phyloP scores from a whole-genome alignment of 495 filamentous ascomycete genomes.

The Xylaria bambusicola region DNA sequence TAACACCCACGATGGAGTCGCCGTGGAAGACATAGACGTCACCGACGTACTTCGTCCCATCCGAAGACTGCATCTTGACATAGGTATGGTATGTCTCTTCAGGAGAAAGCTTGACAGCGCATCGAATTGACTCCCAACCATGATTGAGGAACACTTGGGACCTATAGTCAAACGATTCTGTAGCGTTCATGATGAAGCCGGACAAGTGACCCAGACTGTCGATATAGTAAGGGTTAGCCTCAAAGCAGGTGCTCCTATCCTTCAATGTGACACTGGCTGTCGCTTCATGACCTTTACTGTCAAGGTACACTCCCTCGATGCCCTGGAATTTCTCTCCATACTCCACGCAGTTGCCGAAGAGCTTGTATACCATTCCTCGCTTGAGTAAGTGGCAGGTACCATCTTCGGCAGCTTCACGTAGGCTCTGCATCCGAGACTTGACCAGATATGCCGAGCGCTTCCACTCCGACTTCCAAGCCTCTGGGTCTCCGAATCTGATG shows the following conservation, averaged over 20 bases:
- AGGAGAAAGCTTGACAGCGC: constrained; percentile 32
- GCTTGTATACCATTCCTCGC: constrained; percentile 61
- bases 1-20: constrained; percentile 39
- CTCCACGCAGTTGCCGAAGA: constrained; percentile 53
- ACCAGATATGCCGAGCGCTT: too few species aligned
- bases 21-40: constrained; percentile 49
- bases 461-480: background rate
- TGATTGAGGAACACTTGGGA: constrained; percentile 40
- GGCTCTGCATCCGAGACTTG: background rate
- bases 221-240: constrained; percentile 60
- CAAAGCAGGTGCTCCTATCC: constrained; percentile 29
- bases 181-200: constrained; percentile 69
- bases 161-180: constrained; percentile 52
- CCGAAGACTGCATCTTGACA: constrained; percentile 42
- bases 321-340: constrained; percentile 61
- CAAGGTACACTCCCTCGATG: constrained; percentile 31
- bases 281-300: constrained; percentile 24
- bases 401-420: constrained; percentile 11
- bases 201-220: constrained; percentile 57
- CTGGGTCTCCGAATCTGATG: background rate
- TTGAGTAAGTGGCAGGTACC: constrained; percentile 47
- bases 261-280: constrained; percentile 59
- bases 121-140: constrained; percentile 36
- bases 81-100: constrained; percentile 41
- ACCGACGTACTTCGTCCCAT: constrained; percentile 35